Base-by-base conservation (phyloP, 2,329 filamentous ascomycete species). In the Sarocladium oryzae region DNA sequence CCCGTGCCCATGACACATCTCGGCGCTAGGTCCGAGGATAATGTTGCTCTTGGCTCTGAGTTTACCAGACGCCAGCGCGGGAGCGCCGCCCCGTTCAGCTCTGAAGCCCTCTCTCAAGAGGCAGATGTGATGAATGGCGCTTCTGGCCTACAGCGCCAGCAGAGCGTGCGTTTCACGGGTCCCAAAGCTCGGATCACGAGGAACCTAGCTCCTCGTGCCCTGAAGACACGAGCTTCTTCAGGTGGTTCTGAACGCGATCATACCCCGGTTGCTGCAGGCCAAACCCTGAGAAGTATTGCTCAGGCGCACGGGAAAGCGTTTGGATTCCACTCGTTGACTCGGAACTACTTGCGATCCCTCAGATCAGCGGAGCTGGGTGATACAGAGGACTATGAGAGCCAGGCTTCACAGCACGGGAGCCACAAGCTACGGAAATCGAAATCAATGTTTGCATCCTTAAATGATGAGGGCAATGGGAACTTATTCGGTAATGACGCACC, bases 101-200 rank as follows among this genome's bases (percentile, higher is more conserved):
- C 30, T 5, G 46, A 49, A 24, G 24, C 16, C 5, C 20, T 26
- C 32, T 32, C 13, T 20, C 21, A 60, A 35, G 67, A 59, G 52
- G 60, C 61, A 24, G 69, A 33, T 21, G 26, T n/a, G 9, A 8
- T 7, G 3, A 9, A 9, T 16, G 15, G 9, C 43, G 9, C 6
- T n/a, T n/a, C 6, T 9, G 43, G 33, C 13, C 24, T 77, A 11
- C 64, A 60, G 36, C 72, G 71, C 7, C 72, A 75, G 52, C 75
- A 77, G 51, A 84, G 81, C 56, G 72, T 85, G 37, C 74, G 81
- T 1, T 84, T 81, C 55, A 68, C 74, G 2, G 67, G 65, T 1
- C 65, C 65, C 2, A 60, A 59, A 13, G 61, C 65, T 13, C 56
- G 33, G 5, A 62, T 65, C 13, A 60, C 59, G 49, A 58, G 62